These are phyloP conservation scores for Leptodontidium sp. DNA, from an alignment of 2,329 filamentous ascomycete genomes.

Conservation along the genomic window DNA sequence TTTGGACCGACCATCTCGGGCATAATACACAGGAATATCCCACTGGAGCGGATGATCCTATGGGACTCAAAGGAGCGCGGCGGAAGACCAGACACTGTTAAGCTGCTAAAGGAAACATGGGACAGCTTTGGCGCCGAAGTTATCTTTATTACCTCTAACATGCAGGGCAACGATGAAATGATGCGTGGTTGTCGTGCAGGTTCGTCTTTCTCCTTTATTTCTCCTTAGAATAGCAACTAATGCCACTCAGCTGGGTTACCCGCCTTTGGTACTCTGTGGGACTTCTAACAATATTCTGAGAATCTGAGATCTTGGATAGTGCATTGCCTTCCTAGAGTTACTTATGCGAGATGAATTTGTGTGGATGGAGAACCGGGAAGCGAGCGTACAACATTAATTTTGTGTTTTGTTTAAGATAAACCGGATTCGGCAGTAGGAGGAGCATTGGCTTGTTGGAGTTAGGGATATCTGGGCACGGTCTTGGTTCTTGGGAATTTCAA, in stretches of 20 bases:
- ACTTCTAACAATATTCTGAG: slow-evolving; percentile 45
- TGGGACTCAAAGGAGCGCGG: slow-evolving; percentile 54
- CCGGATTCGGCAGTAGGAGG: not conserved
- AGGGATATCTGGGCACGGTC: not conserved
- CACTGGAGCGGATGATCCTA: slow-evolving; percentile 52
- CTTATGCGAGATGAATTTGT: slow-evolving; percentile 9
- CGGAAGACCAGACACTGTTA: slow-evolving; percentile 50
- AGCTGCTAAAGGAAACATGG: slow-evolving; percentile 52
- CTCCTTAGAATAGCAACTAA: slow-evolving; percentile 24
- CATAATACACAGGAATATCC: slow-evolving; percentile 52
- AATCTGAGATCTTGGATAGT: slow-evolving; percentile 20
- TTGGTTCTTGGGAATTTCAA: not conserved
- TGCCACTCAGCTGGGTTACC: slow-evolving; percentile 47
- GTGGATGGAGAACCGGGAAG: slow-evolving; percentile 8
- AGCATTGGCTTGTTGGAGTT: not conserved
- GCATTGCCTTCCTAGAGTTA: slow-evolving; percentile 26
- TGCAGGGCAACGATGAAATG: slow-evolving; percentile 53
- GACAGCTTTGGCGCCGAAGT: slow-evolving; percentile 52
- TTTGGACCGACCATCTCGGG: slow-evolving; percentile 52
- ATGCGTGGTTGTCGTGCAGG: slow-evolving; percentile 52
- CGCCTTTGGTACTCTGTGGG: slow-evolving; percentile 52
- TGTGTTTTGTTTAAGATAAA: slow-evolving; percentile 13
- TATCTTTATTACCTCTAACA: slow-evolving; percentile 54
- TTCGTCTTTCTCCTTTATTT: slow-evolving; percentile 37
- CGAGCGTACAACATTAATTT: slow-evolving; percentile 11